These are phyloP conservation scores for Zopfia rhizophila DNA, from an alignment of 2,329 filamentous ascomycete genomes.

Conservation along the genomic window DNA sequence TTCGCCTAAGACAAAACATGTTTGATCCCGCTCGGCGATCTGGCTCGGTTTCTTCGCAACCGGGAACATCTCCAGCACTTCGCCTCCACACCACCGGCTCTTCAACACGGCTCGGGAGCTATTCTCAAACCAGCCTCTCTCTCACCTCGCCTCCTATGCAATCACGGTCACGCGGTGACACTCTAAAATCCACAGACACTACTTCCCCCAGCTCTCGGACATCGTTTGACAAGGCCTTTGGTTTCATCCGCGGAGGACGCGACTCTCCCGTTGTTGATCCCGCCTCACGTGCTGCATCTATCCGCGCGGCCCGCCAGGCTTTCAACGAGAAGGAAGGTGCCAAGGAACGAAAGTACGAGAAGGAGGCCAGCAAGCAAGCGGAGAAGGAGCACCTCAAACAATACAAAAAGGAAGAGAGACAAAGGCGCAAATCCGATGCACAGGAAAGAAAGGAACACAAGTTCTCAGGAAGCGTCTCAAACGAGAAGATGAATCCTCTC, in stretches of 20 bases:
- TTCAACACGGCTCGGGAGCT: conserved; percentile 59
- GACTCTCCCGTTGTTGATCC: conserved; percentile 62
- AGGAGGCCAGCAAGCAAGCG: conserved; percentile 60
- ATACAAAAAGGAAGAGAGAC: conserved; percentile 55
- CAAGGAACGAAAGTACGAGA: conserved; percentile 65
- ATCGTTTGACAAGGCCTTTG: conserved; percentile 67
- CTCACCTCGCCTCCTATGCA: conserved; percentile 55
- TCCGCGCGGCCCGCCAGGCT: conserved; percentile 65
- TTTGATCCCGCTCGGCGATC: conserved; percentile 54
- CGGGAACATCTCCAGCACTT: conserved; percentile 44
- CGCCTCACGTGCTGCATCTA: conserved; percentile 64
- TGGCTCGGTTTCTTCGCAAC: conserved; percentile 55
- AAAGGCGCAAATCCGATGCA: conserved; percentile 54
- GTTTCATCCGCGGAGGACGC: conserved; percentile 60
- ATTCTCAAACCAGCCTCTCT: conserved; percentile 64
- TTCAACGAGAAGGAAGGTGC: conserved; percentile 69
- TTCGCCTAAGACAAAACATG: conserved; percentile 50
- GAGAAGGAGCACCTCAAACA: conserved; percentile 57
- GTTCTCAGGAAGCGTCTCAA: conserved; percentile 41
- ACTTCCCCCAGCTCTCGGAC: conserved; percentile 64
- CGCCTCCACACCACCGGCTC: conserved; percentile 51
- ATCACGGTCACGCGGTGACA: conserved; percentile 61
- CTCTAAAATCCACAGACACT: conserved; percentile 61
- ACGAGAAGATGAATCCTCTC: conserved; percentile 42
- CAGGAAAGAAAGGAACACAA: conserved; percentile 40